Conservation (phyloP, 2,329 filamentous ascomycete species). For the Curvularia verruculosa region DNA sequence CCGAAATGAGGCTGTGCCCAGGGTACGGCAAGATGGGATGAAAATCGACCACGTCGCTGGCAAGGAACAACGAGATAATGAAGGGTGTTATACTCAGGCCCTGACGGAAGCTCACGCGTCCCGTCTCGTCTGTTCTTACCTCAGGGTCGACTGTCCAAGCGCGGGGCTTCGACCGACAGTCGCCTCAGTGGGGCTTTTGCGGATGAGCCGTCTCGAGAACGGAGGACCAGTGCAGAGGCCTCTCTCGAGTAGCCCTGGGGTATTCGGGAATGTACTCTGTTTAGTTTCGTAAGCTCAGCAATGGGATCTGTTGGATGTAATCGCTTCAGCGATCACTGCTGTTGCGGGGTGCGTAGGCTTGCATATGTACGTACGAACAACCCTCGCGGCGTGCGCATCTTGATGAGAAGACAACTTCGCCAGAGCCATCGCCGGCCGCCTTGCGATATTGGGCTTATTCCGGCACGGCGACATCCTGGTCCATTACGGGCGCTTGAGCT, state of each 20-base stretch:
- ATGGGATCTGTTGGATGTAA: constrained; percentile 36
- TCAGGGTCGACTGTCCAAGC: constrained; percentile 36
- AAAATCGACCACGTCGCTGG: constrained; percentile 36
- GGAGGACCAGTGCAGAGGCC: constrained; percentile 29
- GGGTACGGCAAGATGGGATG: constrained; percentile 28
- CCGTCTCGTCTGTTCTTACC: constrained; percentile 29
- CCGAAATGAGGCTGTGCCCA: constrained; percentile 43
- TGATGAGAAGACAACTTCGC: constrained; percentile 28
- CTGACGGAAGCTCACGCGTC: constrained; percentile 34
- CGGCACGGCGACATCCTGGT: constrained; percentile 38
- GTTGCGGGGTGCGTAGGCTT: constrained; percentile 35
- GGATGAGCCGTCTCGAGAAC: constrained; percentile 32
- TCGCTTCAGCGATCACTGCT: constrained; percentile 32
- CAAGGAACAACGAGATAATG: constrained; percentile 30
- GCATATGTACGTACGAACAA: constrained; percentile 49
- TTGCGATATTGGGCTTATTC: constrained; percentile 34
- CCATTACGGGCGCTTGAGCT: constrained; percentile 47
- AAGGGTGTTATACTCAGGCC: constrained; percentile 37
- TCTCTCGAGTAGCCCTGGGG: constrained; percentile 27
- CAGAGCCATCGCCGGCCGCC: constrained; percentile 32
- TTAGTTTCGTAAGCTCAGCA: constrained; percentile 19
- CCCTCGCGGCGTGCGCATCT: constrained; percentile 32
- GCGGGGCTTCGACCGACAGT: constrained; percentile 39
- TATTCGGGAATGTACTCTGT: constrained; percentile 15
- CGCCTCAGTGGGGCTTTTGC: constrained; percentile 41